phyloP scores from a whole-genome alignment of 306 rosid species.

The Fragaria iinumae region DNA sequence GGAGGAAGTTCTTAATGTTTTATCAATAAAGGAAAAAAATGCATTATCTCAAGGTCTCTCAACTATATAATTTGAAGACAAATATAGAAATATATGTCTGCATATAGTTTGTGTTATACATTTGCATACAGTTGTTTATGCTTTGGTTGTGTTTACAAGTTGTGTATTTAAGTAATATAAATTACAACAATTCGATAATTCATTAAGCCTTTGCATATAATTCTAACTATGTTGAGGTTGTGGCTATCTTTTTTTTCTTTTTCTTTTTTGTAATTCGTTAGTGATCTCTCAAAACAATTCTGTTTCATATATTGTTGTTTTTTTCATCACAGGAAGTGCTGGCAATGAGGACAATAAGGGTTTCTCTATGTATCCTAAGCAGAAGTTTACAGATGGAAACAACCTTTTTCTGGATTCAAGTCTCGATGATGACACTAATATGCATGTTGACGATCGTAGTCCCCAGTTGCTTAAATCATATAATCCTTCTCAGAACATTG shows the following conservation, averaged over 20 bases:
- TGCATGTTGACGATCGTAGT: conserved; percentile 41
- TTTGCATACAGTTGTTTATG: neutral
- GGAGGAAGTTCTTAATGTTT: neutral
- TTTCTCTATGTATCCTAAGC: conserved; percentile 51
- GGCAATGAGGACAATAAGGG: conserved; percentile 42
- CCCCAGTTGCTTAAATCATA: conserved; percentile 43
- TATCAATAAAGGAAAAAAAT: neutral
- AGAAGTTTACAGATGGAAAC: conserved; percentile 45
- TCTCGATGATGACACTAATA: conserved; percentile 44
- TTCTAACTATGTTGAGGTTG: neutral
- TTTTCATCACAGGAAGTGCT: conserved; percentile 35
- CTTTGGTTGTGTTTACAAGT: neutral
- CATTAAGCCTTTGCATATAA: neutral
- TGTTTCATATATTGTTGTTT: neutral
- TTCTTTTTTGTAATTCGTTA: neutral
- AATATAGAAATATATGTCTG: neutral
- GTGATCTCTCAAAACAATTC: conserved; percentile 6
- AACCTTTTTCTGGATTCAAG: conserved; percentile 40
- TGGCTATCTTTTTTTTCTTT: neutral
- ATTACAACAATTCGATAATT: neutral
- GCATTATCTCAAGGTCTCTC: neutral
- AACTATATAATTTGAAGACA: neutral
- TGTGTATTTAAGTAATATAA: neutral
- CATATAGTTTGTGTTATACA: neutral
- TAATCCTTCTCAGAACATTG: conserved; percentile 44